Evolutionary conservation across 371 early-diverging fungal species (phyloP), one percentile per base, ranked within the genome.

Genomic region (Dinochytrium kinnereticum): DNA sequence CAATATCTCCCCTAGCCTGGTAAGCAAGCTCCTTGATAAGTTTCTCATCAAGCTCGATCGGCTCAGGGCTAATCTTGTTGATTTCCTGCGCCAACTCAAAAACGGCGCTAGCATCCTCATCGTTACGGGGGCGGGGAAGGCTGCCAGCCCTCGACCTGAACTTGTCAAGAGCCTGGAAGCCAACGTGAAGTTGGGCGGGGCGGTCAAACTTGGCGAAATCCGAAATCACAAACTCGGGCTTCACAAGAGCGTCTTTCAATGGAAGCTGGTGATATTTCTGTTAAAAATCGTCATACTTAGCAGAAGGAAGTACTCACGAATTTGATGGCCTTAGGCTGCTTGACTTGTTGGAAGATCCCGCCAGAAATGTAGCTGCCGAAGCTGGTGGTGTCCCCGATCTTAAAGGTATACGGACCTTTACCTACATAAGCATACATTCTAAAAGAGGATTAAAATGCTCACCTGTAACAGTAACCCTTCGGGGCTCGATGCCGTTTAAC

Each of bases 191-290:
- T 80, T 95, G 94, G 15, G 88, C 87, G 21, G 97, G 98, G 26
- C 96, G 90, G 76, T 99, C 98, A 67, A 97, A 96, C 83, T 99
- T 99, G 51, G 96, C 96, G 85, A 94, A 98, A 83, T 99, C 99
- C 59, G 97, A 91, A 59, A 92, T 85, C 68, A 98, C 73, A 65
- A 88, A 94, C 74, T 96, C 95, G 28, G 99, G 98, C 24, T 85
- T 83, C 36, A 85, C 80, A n/a, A 97, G 82, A 0, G 95, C 88
- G 49, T 94, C 94, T 50, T 84, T 85, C 66, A 94, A 85, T 1
- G 93, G 85, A 76, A 86, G 84, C 92, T 93, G 76, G n/a, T n/a
- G n/a, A n/a, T n/a, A n/a, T n/a, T n/a, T n/a, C n/a, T n/a, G n/a
- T 37, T 26, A 68, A 15, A 17, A 30, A 69, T 51, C 31, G 33